These are phyloP conservation scores for Annona cherimola DNA, from an alignment of 164 flowering plant species.

Conservation along the genomic window DNA sequence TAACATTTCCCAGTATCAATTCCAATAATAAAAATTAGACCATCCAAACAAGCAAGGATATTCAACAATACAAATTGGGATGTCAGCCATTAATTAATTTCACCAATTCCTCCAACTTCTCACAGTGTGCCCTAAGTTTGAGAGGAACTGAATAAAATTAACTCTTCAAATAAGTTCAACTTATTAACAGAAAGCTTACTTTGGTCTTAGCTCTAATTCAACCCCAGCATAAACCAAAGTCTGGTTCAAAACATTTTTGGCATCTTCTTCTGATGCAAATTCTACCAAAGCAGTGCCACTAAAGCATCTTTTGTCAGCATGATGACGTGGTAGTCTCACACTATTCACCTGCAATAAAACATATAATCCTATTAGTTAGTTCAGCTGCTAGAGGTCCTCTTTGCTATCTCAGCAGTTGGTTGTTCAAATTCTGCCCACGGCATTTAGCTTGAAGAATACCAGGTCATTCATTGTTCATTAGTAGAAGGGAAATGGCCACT, in stretches of 20 bases:
- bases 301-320: slow-evolving; percentile 64
- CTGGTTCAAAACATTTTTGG: slow-evolving; percentile 51
- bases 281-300: slow-evolving; percentile 91
- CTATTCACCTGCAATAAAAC: slow-evolving; percentile 67
- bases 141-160: neutral
- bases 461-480: neutral
- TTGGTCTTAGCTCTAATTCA: slow-evolving; percentile 59
- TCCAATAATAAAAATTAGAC: neutral
- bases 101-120: neutral
- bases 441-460: neutral
- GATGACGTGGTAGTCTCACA: slow-evolving; percentile 87
- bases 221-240: slow-evolving; percentile 58
- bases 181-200: neutral
- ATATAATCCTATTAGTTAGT: neutral
- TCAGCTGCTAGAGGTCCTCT: neutral
- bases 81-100: neutral
- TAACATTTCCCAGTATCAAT: no score
- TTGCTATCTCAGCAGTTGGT: no score
- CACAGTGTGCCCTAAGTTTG: neutral
- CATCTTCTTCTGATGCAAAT: slow-evolving; percentile 82
- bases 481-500: neutral
- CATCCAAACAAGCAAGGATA: no score
- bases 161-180: neutral
- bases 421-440: no score
- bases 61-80: neutral